These are phyloP conservation scores for Nemania sp. DNA, from an alignment of 2,329 filamentous ascomycete genomes.

Conservation along the genomic window DNA sequence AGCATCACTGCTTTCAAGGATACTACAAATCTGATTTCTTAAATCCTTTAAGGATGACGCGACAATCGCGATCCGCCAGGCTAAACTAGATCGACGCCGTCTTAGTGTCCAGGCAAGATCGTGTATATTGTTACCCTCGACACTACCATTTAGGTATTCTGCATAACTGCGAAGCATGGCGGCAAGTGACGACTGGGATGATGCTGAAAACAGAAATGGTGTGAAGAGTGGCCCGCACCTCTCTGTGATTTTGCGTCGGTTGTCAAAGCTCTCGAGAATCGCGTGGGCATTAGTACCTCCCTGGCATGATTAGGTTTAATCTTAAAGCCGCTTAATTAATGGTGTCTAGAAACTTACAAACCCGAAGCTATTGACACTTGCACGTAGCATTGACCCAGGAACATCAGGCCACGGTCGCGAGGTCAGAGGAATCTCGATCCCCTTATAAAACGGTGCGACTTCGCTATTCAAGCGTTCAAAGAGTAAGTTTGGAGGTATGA, in stretches of 20 bases:
- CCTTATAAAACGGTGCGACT: slow-evolving; percentile 16
- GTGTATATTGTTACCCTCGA: too few relatives aligned
- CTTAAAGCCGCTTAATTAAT: too few relatives aligned
- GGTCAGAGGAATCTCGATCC: slow-evolving; percentile 33
- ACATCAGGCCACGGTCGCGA: slow-evolving; percentile 1
- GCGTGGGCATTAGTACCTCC: slow-evolving; percentile 46
- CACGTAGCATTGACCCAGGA: slow-evolving; percentile 32
- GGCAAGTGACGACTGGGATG: background rate
- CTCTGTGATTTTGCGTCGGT: background rate
- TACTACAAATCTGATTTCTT: too few relatives aligned
- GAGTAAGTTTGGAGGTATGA: slow-evolving; percentile 45
- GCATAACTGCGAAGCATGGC: background rate
- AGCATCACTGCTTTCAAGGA: too few relatives aligned
- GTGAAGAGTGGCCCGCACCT: background rate
- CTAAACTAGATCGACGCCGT: background rate
- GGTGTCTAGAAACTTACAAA: too few relatives aligned
- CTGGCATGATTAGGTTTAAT: too few relatives aligned
- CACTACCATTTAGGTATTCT: background rate
- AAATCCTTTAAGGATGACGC: too few relatives aligned
- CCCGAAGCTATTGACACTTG: slow-evolving; percentile 44
- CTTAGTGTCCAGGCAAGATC: slow-evolving; percentile 30
- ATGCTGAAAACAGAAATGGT: slow-evolving; percentile 28
- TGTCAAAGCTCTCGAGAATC: slow-evolving; percentile 20
- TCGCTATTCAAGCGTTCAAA: slow-evolving; percentile 38
- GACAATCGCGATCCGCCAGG: too few relatives aligned